Conservation (phyloP, 768 basidiomycete genomes). For the Boletus speciosus region DNA sequence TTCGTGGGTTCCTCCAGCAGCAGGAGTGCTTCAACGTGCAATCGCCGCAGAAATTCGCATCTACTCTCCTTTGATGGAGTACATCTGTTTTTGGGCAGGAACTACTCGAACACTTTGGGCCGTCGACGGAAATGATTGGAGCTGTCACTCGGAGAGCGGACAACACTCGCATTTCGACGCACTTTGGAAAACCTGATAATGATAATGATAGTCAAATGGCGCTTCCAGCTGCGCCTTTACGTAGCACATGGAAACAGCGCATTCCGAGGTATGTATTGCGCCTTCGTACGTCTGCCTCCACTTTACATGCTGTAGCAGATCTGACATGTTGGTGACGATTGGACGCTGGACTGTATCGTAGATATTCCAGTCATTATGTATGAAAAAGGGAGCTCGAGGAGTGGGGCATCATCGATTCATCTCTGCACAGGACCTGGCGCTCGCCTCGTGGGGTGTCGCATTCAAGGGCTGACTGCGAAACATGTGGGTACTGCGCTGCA, state of each 20-base stretch:
- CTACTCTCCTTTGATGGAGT: slow-evolving; percentile 35
- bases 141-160: slow-evolving; percentile 23
- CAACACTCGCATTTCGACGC: slow-evolving; percentile 28
- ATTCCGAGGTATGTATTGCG: slow-evolving; percentile 20
- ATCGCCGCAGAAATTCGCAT: slow-evolving; percentile 38
- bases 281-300: slow-evolving; percentile 24
- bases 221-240: slow-evolving; percentile 23
- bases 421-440: slow-evolving; percentile 23
- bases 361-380: slow-evolving; percentile 31
- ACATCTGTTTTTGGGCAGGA: slow-evolving; percentile 35
- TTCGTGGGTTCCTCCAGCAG: slow-evolving; percentile 33
- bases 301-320: slow-evolving; percentile 20
- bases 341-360: slow-evolving; percentile 22
- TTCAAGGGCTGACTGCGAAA: slow-evolving; percentile 18
- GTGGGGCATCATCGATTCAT: slow-evolving; percentile 16
- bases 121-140: slow-evolving; percentile 37
- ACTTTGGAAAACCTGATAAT: slow-evolving; percentile 29
- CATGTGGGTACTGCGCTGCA: slow-evolving; percentile 33
- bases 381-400: slow-evolving; percentile 20
- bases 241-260: slow-evolving; percentile 19
- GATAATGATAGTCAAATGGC: slow-evolving; percentile 9
- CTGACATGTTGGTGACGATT: slow-evolving; percentile 20
- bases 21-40: slow-evolving; percentile 32
- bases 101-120: slow-evolving; percentile 28
- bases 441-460: slow-evolving; percentile 29